Base-by-base conservation (phyloP, 139 green algal species). In the Chlamydomonas sphaeroides region DNA sequence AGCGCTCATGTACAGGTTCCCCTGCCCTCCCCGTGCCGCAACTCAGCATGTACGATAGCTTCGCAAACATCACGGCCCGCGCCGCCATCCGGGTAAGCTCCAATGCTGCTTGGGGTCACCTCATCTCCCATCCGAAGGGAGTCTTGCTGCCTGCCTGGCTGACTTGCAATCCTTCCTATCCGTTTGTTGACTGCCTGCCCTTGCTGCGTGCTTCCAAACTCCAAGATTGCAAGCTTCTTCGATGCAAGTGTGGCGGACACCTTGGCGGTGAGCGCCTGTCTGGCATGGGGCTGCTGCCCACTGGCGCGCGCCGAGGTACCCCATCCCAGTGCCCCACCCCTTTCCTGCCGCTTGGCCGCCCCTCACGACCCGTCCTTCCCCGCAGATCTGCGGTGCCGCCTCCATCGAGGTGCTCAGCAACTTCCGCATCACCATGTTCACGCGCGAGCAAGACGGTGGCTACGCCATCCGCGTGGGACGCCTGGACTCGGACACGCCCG, bases 181-280 rank as follows among this genome's bases (percentile, higher is more conserved):
- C 18, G 5, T 5, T 17, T 39, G 18, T 42, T 21, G 18, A 17
- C 30, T 21, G 30, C 62, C 62, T 68, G 32, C n/a, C 14, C 62
- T 23, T 5, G 11, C 18, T 26, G 18, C 62, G 28, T 39, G 28
- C 25, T 5, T 21, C 33, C 59, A 75, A 75, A n/a, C n/a, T n/a
- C n/a, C 33, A 65, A 65, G 23, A 66, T 78, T 3, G 70, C 70
- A 1, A 35, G 33, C 32, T 78, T 78, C 51, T 78, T 67, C 70
- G 70, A 65, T 18, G 23, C 49, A 11, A 45, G 26, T 20, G 70
- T 65, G 2, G 70, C 70, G 5, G 70, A 78, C 70, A 78, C 70
- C 1, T 10, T 78, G 33, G 70, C 70, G 70, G 70, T 78, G 49
- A 26, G 70, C 35, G 4, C 42, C 28, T 26, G 6, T 35, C 5